phyloP scores from a whole-genome alignment of 257 asterid genomes.

The Solanum appendiculatum region DNA sequence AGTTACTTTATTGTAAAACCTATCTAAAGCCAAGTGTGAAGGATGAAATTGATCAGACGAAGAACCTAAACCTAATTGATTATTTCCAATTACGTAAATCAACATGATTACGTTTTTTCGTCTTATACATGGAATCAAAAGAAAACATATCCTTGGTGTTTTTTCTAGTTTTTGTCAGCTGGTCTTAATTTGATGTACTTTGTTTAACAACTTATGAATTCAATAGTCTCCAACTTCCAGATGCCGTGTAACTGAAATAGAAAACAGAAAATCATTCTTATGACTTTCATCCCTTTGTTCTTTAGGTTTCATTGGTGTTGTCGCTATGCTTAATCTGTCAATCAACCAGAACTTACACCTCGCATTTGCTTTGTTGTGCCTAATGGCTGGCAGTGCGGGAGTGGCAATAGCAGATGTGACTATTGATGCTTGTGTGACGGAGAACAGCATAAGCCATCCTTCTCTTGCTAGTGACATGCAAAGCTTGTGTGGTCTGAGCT shows the following conservation, averaged over 20 bases:
- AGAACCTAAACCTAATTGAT: too few relatives aligned
- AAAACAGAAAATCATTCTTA: neutral
- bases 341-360: constrained; percentile 23
- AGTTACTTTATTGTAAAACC: neutral
- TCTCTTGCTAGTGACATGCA: constrained; percentile 66
- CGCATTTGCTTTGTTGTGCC: constrained; percentile 25
- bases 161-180: neutral
- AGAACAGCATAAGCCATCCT: constrained; percentile 44
- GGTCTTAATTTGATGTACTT: neutral
- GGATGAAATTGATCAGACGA: neutral
- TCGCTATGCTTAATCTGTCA: constrained; percentile 44
- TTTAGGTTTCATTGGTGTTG: constrained; percentile 39
- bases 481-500: constrained; percentile 48
- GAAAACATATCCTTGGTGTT: neutral
- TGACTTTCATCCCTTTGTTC: constrained; percentile 1
- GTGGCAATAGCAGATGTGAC: constrained; percentile 60
- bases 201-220: neutral
- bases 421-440: constrained; percentile 65
- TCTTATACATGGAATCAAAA: neutral
- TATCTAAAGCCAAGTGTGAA: neutral
- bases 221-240: neutral
- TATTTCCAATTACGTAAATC: too few relatives aligned
- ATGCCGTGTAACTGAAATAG: neutral
- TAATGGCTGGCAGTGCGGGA: constrained; percentile 42
- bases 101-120: neutral